A percentile compares a stretch with the other conserved stretches of the same genome.
Evolutionary conservation across 306 rosid species (phyloP).

Genomic region (Quercus robur): DNA sequence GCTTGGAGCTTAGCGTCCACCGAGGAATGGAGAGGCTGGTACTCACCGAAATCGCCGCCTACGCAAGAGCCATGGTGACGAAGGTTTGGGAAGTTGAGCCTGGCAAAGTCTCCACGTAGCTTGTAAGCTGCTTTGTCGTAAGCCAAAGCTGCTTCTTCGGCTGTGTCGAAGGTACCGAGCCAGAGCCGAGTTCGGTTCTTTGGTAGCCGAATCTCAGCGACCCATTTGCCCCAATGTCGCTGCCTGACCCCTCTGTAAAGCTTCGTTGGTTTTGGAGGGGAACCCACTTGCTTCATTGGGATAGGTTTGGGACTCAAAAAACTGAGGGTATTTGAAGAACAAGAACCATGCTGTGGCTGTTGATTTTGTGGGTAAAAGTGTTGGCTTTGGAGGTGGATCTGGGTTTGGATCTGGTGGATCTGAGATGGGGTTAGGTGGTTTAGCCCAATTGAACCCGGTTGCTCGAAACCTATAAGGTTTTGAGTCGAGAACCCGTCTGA

Average conservation of each 20-base stretch:
- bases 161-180: constrained; percentile 97
- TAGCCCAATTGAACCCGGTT: constrained; percentile 49
- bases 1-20: constrained; percentile 96
- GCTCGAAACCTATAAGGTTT: constrained; percentile 38
- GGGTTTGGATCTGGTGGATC: constrained; percentile 75
- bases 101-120: constrained; percentile 92
- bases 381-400: constrained; percentile 45
- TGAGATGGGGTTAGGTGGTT: constrained; percentile 66
- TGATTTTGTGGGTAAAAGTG: neutral
- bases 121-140: constrained; percentile 92
- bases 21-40: constrained; percentile 82
- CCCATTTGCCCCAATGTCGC: constrained; percentile 99
- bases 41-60: constrained; percentile 70
- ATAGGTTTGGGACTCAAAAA: constrained; percentile 59
- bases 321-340: constrained; percentile 6
- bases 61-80: constrained; percentile 59
- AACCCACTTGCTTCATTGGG: constrained; percentile 66
- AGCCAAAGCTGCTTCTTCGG: constrained; percentile 97
- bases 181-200: constrained; percentile 92
- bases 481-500: constrained; percentile 44
- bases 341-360: neutral
- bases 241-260: constrained; percentile 95
- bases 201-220: constrained; percentile 94
- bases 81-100: constrained; percentile 87
- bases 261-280: constrained; percentile 65